Evolutionary conservation across 495 filamentous ascomycete genomes (phyloP).

Genomic region (Penicillium longicatenatum): DNA sequence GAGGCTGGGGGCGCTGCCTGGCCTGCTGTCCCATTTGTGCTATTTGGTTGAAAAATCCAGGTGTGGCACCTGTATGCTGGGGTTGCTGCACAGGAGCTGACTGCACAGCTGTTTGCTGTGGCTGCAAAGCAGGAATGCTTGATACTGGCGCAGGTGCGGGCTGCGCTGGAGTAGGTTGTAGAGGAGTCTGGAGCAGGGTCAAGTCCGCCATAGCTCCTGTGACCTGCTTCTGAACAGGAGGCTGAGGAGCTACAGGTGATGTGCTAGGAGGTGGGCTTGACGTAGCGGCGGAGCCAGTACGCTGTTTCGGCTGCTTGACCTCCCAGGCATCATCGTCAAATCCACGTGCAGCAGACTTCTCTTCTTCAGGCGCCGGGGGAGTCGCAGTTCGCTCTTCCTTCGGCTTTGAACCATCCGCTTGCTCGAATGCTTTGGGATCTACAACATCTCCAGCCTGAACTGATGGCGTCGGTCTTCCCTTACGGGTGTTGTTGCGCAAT

Average conservation of each 20-base stretch:
- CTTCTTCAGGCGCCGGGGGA: constrained; percentile 33
- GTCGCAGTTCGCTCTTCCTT: constrained; percentile 47
- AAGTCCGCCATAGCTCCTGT: constrained; percentile 79
- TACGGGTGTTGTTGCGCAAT: constrained; percentile 92
- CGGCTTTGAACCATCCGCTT: constrained; percentile 51
- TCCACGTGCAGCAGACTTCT: constrained; percentile 56
- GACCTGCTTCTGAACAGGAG: constrained; percentile 52
- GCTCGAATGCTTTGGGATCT: constrained; percentile 82
- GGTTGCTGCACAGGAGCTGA: constrained; percentile 56
- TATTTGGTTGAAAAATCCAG: constrained; percentile 54
- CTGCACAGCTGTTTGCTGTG: constrained; percentile 50
- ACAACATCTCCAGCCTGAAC: constrained; percentile 83
- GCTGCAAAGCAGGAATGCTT: constrained; percentile 35
- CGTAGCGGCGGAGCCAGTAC: constrained; percentile 32
- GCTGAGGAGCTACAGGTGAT: constrained; percentile 41
- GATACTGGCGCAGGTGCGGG: constrained; percentile 41
- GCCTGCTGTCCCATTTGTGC: constrained; percentile 46
- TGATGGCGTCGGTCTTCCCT: constrained; percentile 82
- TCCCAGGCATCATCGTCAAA: constrained; percentile 99
- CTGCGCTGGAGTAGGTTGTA: constrained; percentile 70
- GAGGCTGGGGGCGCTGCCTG: constrained; percentile 74
- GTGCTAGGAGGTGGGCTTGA: constrained; percentile 36
- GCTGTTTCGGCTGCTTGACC: constrained; percentile 83
- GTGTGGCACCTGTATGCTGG: constrained; percentile 51
- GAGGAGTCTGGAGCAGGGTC: constrained; percentile 70